Conservation (phyloP, 495 filamentous ascomycete species). For the Pyrenopolyporus hunteri region DNA sequence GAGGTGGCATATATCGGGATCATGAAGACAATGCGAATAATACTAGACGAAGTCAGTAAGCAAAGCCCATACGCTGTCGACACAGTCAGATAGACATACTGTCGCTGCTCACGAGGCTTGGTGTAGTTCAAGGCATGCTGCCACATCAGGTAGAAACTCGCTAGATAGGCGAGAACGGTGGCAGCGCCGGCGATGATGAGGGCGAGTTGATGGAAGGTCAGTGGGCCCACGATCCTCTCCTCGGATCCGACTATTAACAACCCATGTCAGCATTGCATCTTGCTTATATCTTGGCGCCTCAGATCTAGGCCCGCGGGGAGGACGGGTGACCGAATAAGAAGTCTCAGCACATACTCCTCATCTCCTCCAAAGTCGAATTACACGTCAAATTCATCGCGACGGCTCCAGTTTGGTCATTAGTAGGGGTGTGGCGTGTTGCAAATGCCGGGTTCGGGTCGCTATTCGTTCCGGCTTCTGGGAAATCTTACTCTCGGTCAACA, state of each 20-base stretch:
- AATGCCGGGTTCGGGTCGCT: neutral
- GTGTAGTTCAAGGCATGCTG: slow-evolving; percentile 83
- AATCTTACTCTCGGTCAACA: slow-evolving; percentile 1
- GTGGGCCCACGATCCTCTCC: slow-evolving; percentile 47
- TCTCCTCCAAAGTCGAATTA: slow-evolving; percentile 61
- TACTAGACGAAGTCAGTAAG: slow-evolving; percentile 50
- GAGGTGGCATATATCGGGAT: slow-evolving; percentile 83
- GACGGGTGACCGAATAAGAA: slow-evolving; percentile 8
- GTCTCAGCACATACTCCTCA: slow-evolving; percentile 56
- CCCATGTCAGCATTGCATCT: slow-evolving; percentile 39
- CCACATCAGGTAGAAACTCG: slow-evolving; percentile 71
- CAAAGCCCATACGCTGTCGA: neutral
- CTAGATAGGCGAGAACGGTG: slow-evolving; percentile 59
- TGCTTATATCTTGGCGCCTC: slow-evolving; percentile 37
- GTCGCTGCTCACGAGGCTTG: slow-evolving; percentile 80
- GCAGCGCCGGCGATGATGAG: slow-evolving; percentile 60
- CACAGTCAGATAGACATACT: slow-evolving; percentile 54
- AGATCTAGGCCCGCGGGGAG: slow-evolving; percentile 33
- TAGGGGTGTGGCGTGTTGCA: neutral
- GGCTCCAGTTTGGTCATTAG: slow-evolving; percentile 17
- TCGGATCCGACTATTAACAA: slow-evolving; percentile 45
- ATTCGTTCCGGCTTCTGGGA: neutral
- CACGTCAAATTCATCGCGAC: slow-evolving; percentile 50
- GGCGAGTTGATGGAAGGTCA: slow-evolving; percentile 64
- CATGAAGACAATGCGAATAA: slow-evolving; percentile 92